Conservation (phyloP, 108 stramenopile genomes). For the Nitzschia putrida region DNA sequence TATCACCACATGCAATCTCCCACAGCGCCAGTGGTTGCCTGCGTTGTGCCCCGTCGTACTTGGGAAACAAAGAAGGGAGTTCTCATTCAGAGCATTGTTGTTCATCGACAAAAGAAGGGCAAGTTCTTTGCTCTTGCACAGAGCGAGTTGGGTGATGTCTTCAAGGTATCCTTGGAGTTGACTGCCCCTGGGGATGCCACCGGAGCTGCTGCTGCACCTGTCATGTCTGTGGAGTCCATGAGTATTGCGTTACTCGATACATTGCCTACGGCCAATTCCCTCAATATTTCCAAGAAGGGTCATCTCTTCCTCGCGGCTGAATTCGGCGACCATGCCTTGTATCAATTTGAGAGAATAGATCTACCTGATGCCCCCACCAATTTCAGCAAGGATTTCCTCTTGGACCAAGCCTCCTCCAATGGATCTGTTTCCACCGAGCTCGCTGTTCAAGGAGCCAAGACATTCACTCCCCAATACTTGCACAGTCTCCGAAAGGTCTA, state of each 20-base stretch:
- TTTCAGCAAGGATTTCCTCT: conserved; percentile 23
- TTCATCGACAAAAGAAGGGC: conserved; percentile 88
- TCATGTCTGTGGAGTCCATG: conserved; percentile 56
- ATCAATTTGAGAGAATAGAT: conserved; percentile 92
- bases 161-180: conserved; percentile 84
- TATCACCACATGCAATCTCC: conserved; percentile 63
- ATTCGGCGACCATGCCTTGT: conserved; percentile 95
- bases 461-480: conserved; percentile 75
- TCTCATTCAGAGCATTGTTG: conserved; percentile 78
- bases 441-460: conserved; percentile 59
- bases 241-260: conserved; percentile 87
- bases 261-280: conserved; percentile 75
- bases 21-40: conserved; percentile 46
- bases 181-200: conserved; percentile 39
- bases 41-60: conserved; percentile 80
- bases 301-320: conserved; percentile 91
- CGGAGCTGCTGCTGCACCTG: conserved; percentile 20
- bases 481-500: conserved; percentile 81
- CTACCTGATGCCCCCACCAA: conserved; percentile 67
- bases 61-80: conserved; percentile 75
- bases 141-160: conserved; percentile 95
- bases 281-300: conserved; percentile 92
- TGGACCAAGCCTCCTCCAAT: conserved; percentile 17
- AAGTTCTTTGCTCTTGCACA: conserved; percentile 95
- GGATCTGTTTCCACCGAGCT: conserved; percentile 39